phyloP scores from a whole-genome alignment of 345 rosid species.

The Eutrema heterophyllum region DNA sequence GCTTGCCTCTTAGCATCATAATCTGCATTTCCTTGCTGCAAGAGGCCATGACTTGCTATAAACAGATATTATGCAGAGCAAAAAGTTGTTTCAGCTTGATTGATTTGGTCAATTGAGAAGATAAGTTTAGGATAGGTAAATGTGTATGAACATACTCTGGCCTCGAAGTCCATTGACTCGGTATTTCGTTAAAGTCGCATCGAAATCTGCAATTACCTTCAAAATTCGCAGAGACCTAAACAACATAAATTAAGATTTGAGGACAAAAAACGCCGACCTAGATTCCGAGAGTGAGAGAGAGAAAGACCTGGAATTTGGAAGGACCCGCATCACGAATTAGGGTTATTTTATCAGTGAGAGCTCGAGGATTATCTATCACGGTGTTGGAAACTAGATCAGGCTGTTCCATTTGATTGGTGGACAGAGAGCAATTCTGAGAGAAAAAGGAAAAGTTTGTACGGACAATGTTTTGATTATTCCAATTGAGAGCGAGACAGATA shows the following conservation, averaged over 20 bases:
- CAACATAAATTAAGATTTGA: background rate
- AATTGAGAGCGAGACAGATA: background rate
- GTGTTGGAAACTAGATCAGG: constrained; percentile 31
- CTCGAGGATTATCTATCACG: constrained; percentile 38
- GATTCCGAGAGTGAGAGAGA: constrained; percentile 3
- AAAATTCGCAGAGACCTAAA: background rate
- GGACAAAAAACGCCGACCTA: constrained; percentile 25
- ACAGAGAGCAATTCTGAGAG: constrained; percentile 19
- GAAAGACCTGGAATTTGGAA: constrained; percentile 70
- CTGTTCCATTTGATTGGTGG: constrained; percentile 28
- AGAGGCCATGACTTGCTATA: constrained; percentile 74
- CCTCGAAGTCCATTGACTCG: constrained; percentile 61
- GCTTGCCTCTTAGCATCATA: constrained; percentile 74
- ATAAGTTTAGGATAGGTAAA: background rate
- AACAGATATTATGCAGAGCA: background rate
- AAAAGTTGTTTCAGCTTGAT: constrained; percentile 4
- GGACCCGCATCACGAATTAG: constrained; percentile 63
- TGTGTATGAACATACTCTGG: constrained; percentile 42
- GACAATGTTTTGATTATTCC: background rate
- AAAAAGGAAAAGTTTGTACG: background rate
- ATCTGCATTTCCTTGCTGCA: constrained; percentile 69
- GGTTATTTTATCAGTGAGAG: constrained; percentile 42
- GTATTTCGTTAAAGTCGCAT: constrained; percentile 70
- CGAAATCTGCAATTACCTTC: constrained; percentile 70
- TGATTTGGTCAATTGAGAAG: background rate